Percentiles rank a stretch among this genome's conserved stretches.
Conservation (phyloP, 805 yeast species). For the Pichia phayaonensis region DNA sequence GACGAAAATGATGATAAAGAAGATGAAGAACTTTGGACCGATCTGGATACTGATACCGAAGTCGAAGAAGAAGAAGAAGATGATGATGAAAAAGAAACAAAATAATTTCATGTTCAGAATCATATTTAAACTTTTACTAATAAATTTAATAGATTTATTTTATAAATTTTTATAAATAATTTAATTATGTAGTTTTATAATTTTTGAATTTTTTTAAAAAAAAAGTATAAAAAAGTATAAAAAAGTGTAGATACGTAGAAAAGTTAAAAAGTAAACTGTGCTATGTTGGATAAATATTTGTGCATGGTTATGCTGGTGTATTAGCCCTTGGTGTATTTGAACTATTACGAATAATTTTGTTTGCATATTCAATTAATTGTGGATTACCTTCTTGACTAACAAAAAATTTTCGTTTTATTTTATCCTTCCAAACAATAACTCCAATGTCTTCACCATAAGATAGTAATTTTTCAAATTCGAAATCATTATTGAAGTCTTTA, state of each 20-base stretch:
- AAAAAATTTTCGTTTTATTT: slow-evolving; percentile 62
- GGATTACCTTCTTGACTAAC: slow-evolving; percentile 81
- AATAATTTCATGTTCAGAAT: not conserved
- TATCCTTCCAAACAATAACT: slow-evolving; percentile 82
- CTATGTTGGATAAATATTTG: not conserved
- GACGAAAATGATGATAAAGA: slow-evolving; percentile 17
- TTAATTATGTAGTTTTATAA: not conserved
- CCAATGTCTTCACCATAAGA: slow-evolving; percentile 88
- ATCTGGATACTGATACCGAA: slow-evolving; percentile 58
- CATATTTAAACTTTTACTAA: not conserved
- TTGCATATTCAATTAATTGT: slow-evolving; percentile 88
- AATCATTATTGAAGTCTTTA: slow-evolving; percentile 71
- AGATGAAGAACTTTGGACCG: slow-evolving; percentile 33
- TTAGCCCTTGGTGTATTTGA: slow-evolving; percentile 7
- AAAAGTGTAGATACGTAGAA: not conserved
- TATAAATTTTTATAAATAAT: not conserved
- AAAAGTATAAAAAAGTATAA: not conserved
- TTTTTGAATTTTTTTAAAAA: not conserved
- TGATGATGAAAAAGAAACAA: not conserved
- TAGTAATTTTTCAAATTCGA: slow-evolving; percentile 65
- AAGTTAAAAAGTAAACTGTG: not conserved
- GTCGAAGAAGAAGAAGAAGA: slow-evolving; percentile 37
- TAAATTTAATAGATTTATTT: not conserved
- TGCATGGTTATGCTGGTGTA: slow-evolving; percentile 3
- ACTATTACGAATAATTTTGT: slow-evolving; percentile 40